phyloP scores from a whole-genome alignment of 2,329 filamentous ascomycete species.

The Penicillium sp. region DNA sequence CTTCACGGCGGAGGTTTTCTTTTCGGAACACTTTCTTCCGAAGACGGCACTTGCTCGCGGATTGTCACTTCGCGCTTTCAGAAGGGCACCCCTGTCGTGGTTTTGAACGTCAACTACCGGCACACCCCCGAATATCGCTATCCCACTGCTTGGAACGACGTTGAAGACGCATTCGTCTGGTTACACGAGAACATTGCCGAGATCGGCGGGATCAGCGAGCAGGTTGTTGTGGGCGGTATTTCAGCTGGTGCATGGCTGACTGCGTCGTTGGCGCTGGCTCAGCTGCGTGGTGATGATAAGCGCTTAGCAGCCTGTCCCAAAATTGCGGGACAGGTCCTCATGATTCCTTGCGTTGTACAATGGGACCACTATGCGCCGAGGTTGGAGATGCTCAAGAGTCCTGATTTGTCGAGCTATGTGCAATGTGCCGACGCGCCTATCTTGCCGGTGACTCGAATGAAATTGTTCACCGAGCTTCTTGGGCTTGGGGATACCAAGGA shows the following conservation, averaged over 20 bases:
- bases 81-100: conserved; percentile 34
- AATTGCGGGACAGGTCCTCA: conserved; percentile 52
- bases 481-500: conserved; percentile 22
- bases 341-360: conserved; percentile 49
- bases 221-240: conserved; percentile 49
- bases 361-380: conserved; percentile 35
- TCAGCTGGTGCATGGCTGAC: conserved; percentile 49
- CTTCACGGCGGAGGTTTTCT: conserved; percentile 58
- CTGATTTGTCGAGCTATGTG: conserved; percentile 44
- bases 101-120: conserved; percentile 58
- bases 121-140: conserved; percentile 56
- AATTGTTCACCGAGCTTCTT: conserved; percentile 31
- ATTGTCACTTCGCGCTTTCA: conserved; percentile 40
- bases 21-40: conserved; percentile 53
- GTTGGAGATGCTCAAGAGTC: conserved; percentile 38
- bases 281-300: conserved; percentile 31
- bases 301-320: conserved; percentile 20
- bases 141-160: conserved; percentile 53
- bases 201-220: conserved; percentile 39
- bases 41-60: conserved; percentile 53
- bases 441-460: conserved; percentile 40
- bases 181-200: conserved; percentile 44
- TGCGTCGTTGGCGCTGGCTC: conserved; percentile 42
- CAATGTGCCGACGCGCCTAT: conserved; percentile 52
- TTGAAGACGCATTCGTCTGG: conserved; percentile 56